Conservation (phyloP, 1,139 yeast species). For the Lodderomyces theae region DNA sequence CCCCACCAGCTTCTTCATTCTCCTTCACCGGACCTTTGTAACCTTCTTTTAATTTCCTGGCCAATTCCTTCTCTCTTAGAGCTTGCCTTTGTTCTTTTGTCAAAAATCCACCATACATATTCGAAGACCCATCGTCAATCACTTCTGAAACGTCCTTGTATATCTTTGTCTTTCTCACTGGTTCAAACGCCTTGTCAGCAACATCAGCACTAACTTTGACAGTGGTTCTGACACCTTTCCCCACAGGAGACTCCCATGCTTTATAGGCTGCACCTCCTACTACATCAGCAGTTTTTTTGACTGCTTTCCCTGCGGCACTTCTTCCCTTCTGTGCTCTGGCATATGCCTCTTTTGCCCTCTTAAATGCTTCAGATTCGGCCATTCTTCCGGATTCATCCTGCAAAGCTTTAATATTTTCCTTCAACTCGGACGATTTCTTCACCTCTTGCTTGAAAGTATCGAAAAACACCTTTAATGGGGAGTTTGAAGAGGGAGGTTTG, state of each 20-base stretch:
- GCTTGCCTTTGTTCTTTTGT: conserved; percentile 76
- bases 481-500: conserved; percentile 29
- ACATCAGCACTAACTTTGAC: conserved; percentile 78
- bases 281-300: conserved; percentile 88
- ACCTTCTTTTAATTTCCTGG: conserved; percentile 47
- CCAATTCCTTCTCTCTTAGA: conserved; percentile 69
- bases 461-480: conserved; percentile 85
- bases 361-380: conserved; percentile 92
- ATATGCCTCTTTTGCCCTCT: conserved; percentile 89
- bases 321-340: conserved; percentile 79
- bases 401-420: conserved; percentile 88
- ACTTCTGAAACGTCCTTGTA: conserved; percentile 88
- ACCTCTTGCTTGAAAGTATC: conserved; percentile 91
- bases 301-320: conserved; percentile 79
- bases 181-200: conserved; percentile 86
- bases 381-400: conserved; percentile 96
- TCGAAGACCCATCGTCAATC: conserved; percentile 86
- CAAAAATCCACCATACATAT: conserved; percentile 91
- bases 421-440: conserved; percentile 84
- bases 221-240: conserved; percentile 80
- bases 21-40: conserved; percentile 70
- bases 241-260: conserved; percentile 97
- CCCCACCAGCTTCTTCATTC: conserved; percentile 84
- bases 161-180: conserved; percentile 86
- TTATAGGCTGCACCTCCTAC: conserved; percentile 86